Evolutionary conservation across 129 eudicot genomes (phyloP), one percentile per base, ranked within the genome.

Genomic region (Centella asiatica): DNA sequence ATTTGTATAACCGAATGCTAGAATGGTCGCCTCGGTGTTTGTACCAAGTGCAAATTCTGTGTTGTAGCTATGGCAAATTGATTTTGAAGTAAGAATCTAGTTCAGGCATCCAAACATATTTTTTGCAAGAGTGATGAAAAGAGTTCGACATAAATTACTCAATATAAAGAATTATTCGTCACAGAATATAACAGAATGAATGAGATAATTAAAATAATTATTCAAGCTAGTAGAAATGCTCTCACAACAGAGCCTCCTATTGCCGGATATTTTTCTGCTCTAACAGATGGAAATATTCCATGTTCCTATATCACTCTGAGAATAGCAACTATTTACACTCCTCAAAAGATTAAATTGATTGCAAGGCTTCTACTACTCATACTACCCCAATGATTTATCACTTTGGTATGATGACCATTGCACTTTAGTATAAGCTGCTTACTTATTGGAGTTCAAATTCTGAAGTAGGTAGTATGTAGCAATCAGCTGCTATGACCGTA

Each of bases 291-390:
- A 60, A 19, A 49, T 31, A n/a, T 52, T 52, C 24, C 34, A 24
- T 53, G 26, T 50, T 29, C 50, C 63, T 69, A 64, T 49, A 20
- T 57, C 60, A 44, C 39, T 50, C 52, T 23, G 15, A 52, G 52
- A 32, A 59, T 36, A 58, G 49, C 54, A 34, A 31, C 15, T 63
- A 68, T 80, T 57, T 75, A 75, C 81, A 58, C 20, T 15, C 29
- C 60, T 37, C 40, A 24, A 60, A 6, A 10, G 2, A 51, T 13
- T 36, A 11, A 46, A 28, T 5, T 37, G 39, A 49, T 15, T 23
- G 26, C 63, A 22, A 23, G 59, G 69, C 73, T 57, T 48, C 64
- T 34, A 44, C 53, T 48, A n/a, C 32, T 70, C 42, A 27, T 28
- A 18, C 28, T 19, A 19, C n/a, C 20, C n/a, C 20, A 34, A 34